A percentile compares a stretch with the other conserved stretches of the same genome.
Conservation (phyloP, 176 grass and related monocot species). For the Melocanna baccifera region DNA sequence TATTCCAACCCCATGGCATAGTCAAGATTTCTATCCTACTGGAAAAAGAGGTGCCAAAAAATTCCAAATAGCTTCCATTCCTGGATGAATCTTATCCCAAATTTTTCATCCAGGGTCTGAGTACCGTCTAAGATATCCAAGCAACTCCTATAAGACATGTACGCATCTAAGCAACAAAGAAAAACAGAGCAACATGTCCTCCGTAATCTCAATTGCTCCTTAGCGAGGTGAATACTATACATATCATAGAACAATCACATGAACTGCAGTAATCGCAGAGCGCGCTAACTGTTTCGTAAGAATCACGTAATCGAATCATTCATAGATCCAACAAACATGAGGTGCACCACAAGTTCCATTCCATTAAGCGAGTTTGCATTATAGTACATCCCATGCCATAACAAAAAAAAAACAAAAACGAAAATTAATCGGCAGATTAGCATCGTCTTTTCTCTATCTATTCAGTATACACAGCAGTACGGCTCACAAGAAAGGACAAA, state of each 20-base stretch:
- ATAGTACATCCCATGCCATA: constrained; percentile 2
- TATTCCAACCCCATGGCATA: neutral
- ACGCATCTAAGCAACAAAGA: neutral
- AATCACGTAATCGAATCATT: neutral
- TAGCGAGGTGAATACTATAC: neutral
- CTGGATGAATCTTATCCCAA: neutral
- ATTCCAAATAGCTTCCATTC: neutral
- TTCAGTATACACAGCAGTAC: neutral
- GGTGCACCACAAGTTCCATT: constrained; percentile 3
- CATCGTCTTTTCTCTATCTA: neutral
- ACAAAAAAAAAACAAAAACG: neutral
- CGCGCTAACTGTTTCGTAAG: neutral
- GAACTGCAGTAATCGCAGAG: neutral
- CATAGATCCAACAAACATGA: constrained; percentile 10
- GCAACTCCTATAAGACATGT: neutral
- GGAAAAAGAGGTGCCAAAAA: neutral
- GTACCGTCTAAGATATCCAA: neutral
- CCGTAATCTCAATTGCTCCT: neutral
- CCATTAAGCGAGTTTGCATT: constrained; percentile 16
- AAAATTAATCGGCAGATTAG: neutral
- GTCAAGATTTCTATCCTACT: neutral
- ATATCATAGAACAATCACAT: neutral
- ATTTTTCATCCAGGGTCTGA: neutral
- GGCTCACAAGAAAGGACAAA: neutral
- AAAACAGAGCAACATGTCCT: neutral